Conservation (phyloP, 1,284 basidiomycete genomes). For the Trichosporon sp. region DNA sequence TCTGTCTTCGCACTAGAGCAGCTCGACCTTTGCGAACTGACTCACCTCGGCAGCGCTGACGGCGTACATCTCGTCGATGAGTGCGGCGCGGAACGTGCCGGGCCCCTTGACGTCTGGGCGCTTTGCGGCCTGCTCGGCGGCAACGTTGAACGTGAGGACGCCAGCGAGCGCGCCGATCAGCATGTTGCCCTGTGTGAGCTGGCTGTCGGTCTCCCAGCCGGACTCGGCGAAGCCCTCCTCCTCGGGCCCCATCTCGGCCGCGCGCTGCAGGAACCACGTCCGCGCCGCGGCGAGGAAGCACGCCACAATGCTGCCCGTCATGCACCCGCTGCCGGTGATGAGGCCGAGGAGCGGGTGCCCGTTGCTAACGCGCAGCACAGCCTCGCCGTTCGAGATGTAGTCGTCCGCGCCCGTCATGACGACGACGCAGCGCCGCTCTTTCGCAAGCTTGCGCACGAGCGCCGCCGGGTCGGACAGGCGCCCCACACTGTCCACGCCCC, state of each 20-base stretch:
- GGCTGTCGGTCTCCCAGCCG: slow-evolving; percentile 29
- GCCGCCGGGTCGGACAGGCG: slow-evolving; percentile 66
- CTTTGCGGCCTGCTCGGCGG: slow-evolving; percentile 72
- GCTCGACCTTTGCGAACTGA: slow-evolving; percentile 55
- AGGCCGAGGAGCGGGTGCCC: slow-evolving; percentile 70
- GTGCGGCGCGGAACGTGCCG: slow-evolving; percentile 78
- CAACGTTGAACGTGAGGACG: slow-evolving; percentile 74
- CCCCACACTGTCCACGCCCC: slow-evolving; percentile 83
- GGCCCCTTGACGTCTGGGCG: slow-evolving; percentile 70
- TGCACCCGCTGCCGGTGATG: slow-evolving; percentile 88
- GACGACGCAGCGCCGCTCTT: slow-evolving; percentile 76
- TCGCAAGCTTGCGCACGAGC: slow-evolving; percentile 69
- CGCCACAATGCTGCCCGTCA: slow-evolving; percentile 57
- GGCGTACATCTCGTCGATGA: slow-evolving; percentile 74
- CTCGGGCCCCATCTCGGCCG: slow-evolving; percentile 14
- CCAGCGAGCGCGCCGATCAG: slow-evolving; percentile 69
- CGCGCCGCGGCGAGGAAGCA: slow-evolving; percentile 70
- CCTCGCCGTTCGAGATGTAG: slow-evolving; percentile 78
- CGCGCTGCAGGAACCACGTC: slow-evolving; percentile 32
- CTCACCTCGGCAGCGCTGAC: slow-evolving; percentile 59
- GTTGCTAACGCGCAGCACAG: slow-evolving; percentile 66
- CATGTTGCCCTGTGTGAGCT: slow-evolving; percentile 65
- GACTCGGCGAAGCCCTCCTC: not conserved
- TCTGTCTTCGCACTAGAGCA: slow-evolving; percentile 22
- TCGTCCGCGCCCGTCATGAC: slow-evolving; percentile 78